A percentile compares a stretch with the other conserved stretches of the same genome.
phyloP scores from a whole-genome alignment of 306 rosid species.

The Cucurbita argyrosperma region DNA sequence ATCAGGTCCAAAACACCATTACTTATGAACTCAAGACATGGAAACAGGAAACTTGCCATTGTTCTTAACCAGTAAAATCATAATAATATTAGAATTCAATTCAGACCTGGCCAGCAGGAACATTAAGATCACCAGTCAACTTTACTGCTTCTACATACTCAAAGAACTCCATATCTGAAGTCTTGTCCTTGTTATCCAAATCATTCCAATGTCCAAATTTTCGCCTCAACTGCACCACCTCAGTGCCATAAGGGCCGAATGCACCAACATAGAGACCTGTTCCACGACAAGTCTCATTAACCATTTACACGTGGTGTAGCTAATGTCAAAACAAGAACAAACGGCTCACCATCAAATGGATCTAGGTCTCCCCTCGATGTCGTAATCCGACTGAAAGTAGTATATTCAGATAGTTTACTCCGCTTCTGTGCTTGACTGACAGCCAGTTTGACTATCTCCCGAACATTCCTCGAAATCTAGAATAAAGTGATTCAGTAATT shows the following conservation, averaged over 20 bases:
- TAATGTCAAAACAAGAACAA: not conserved
- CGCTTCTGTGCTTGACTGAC: constrained; percentile 76
- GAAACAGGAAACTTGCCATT: not conserved
- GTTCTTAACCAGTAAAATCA: constrained; percentile 1
- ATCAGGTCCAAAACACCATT: not conserved
- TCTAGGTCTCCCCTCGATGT: constrained; percentile 58
- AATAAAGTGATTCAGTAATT: not conserved
- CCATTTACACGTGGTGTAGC: not conserved
- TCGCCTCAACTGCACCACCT: constrained; percentile 77
- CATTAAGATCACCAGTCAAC: constrained; percentile 90
- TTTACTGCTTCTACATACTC: constrained; percentile 98
- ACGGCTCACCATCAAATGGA: constrained; percentile 67
- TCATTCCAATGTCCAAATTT: constrained; percentile 89
- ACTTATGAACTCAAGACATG: not conserved
- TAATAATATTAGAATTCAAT: constrained; percentile 9
- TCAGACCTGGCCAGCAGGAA: constrained; percentile 92
- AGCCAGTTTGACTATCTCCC: constrained; percentile 81
- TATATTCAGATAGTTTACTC: constrained; percentile 52
- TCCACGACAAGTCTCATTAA: constrained; percentile 15
- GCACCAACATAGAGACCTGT: constrained; percentile 92
- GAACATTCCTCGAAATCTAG: constrained; percentile 70
- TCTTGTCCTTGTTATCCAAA: constrained; percentile 20
- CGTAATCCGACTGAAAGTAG: constrained; percentile 59
- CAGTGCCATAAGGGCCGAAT: constrained; percentile 88
- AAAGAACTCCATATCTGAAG: constrained; percentile 69